Evolutionary conservation across 2,329 filamentous ascomycete species (phyloP).

Genomic region (Talaromyces piceae): DNA sequence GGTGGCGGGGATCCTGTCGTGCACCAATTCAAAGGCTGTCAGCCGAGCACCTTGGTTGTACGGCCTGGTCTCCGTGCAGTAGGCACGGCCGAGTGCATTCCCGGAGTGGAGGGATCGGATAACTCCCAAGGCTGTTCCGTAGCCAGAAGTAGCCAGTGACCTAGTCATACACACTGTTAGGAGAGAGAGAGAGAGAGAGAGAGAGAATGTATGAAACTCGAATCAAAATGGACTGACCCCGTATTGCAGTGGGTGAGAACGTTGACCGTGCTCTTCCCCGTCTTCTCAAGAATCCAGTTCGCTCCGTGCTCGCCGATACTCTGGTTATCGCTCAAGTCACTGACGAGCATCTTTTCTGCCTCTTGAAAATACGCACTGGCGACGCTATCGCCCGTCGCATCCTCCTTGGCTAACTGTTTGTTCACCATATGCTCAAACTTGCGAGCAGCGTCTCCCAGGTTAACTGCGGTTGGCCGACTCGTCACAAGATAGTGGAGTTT

Average conservation of each 20-base stretch:
- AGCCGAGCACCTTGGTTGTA: slow-evolving; percentile 96
- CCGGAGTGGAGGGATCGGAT: slow-evolving; percentile 71
- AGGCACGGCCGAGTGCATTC: slow-evolving; percentile 68
- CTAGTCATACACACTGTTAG: slow-evolving; percentile 34
- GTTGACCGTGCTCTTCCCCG: slow-evolving; percentile 55
- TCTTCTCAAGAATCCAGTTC: slow-evolving; percentile 66
- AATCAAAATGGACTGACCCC: slow-evolving; percentile 45
- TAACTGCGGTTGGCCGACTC: slow-evolving; percentile 89
- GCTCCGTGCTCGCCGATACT: slow-evolving; percentile 78
- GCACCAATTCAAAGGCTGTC: slow-evolving; percentile 93
- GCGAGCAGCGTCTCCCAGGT: slow-evolving; percentile 79
- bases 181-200: background rate
- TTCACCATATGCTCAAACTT: slow-evolving; percentile 64
- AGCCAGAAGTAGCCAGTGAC: slow-evolving; percentile 93
- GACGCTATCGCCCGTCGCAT: slow-evolving; percentile 43
- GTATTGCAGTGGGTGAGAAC: slow-evolving; percentile 98
- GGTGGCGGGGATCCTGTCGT: slow-evolving; percentile 83
- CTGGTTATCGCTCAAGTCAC: slow-evolving; percentile 81
- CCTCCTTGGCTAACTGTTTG: slow-evolving; percentile 30
- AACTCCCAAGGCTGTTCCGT: slow-evolving; percentile 90
- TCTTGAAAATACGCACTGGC: slow-evolving; percentile 65
- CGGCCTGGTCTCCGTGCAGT: slow-evolving; percentile 92
- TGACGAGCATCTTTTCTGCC: slow-evolving; percentile 77
- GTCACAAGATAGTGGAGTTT: slow-evolving; percentile 81
- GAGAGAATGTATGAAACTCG: background rate